Percentiles rank a stretch among this genome's conserved stretches.
These are phyloP conservation scores for Suhomyces xylopsoci DNA, from an alignment of 805 yeast species.

Conservation along the genomic window DNA sequence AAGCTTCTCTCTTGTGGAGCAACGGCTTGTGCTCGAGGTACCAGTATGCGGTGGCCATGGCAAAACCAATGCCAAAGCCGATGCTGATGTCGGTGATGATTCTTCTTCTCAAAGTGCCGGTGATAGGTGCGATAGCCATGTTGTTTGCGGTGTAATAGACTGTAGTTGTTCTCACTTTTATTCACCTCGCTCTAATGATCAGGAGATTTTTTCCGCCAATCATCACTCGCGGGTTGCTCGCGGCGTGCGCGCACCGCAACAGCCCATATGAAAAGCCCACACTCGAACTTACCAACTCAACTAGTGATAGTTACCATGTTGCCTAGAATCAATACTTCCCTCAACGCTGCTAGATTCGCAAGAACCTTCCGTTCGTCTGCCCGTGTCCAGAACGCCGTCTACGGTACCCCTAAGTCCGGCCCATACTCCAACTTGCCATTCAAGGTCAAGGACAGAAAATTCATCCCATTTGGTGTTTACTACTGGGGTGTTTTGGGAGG, in stretches of 20 bases:
- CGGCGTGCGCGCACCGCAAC: neutral
- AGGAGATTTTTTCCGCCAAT: constrained; percentile 6
- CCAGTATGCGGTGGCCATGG: constrained; percentile 66
- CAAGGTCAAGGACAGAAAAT: constrained; percentile 86
- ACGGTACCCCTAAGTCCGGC: constrained; percentile 51
- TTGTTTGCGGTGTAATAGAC: constrained; percentile 5
- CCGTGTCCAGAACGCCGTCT: constrained; percentile 27
- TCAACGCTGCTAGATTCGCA: constrained; percentile 11
- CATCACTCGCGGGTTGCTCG: neutral
- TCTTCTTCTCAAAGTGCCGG: constrained; percentile 78
- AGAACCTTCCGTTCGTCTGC: constrained; percentile 49
- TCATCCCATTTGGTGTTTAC: constrained; percentile 74
- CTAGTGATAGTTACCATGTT: no score
- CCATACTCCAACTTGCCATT: constrained; percentile 91
- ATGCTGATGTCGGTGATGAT: constrained; percentile 73
- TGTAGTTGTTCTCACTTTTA: neutral
- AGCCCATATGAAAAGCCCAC: neutral
- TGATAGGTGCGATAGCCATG: constrained; percentile 83
- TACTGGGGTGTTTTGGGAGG: constrained; percentile 69
- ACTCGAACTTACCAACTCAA: no score
- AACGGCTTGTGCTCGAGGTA: constrained; percentile 81
- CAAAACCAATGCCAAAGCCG: constrained; percentile 62
- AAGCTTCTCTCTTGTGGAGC: constrained; percentile 76
- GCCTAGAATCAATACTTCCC: constrained; percentile 13
- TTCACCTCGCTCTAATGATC: neutral